phyloP scores from a whole-genome alignment of 805 yeast species.

The Starmerella apicola region DNA sequence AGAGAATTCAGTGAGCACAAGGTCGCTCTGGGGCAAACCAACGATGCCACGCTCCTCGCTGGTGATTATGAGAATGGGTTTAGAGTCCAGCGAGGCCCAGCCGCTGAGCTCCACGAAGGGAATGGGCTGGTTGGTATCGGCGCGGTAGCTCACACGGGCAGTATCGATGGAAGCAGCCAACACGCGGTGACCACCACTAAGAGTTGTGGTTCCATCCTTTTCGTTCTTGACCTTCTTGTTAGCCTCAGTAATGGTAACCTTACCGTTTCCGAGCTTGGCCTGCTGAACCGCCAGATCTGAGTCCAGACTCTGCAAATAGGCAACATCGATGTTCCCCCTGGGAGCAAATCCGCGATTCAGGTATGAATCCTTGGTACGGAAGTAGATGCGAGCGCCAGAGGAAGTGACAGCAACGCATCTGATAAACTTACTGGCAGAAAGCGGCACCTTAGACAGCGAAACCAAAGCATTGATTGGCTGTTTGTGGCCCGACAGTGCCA shows the following conservation, averaged over 20 bases:
- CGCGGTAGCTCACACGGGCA: constrained; percentile 60
- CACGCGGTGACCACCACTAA: constrained; percentile 20
- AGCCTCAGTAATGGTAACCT: neutral
- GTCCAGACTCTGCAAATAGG: neutral
- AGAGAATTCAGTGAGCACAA: constrained; percentile 69
- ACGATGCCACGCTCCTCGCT: constrained; percentile 29
- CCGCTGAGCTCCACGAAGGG: constrained; percentile 28
- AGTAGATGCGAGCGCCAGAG: constrained; percentile 19
- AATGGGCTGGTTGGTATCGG: constrained; percentile 33
- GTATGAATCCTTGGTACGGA: constrained; percentile 8
- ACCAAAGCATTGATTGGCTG: constrained; percentile 7
- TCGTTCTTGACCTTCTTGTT: neutral
- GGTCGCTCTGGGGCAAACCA: constrained; percentile 51
- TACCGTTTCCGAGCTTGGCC: neutral
- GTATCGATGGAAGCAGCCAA: constrained; percentile 59
- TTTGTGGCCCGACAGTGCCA: neutral
- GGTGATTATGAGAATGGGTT: constrained; percentile 55
- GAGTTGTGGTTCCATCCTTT: constrained; percentile 26
- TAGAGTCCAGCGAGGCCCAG: constrained; percentile 46
- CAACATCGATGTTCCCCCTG: neutral
- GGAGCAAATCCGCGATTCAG: neutral
- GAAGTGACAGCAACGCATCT: constrained; percentile 19
- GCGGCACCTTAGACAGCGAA: constrained; percentile 13
- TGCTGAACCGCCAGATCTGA: neutral
- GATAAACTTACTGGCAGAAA: constrained; percentile 2